Conservation (phyloP, 1,284 basidiomycete genomes). For the Heterobasidion occidentale region DNA sequence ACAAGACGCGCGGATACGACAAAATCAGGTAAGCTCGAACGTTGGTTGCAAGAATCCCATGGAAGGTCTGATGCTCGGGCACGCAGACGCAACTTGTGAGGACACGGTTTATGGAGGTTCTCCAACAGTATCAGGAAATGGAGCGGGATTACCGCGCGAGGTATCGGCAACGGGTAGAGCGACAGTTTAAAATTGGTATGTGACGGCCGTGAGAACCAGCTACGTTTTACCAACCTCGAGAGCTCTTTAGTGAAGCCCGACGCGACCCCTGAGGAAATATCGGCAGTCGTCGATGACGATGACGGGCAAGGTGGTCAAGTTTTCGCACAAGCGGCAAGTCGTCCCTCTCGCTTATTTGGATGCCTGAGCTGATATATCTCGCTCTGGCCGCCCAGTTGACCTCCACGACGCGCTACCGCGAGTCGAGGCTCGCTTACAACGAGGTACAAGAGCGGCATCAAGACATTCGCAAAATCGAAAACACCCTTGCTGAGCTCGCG, state of each 20-base stretch:
- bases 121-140: slow-evolving; percentile 75
- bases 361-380: neutral
- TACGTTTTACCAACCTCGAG: neutral
- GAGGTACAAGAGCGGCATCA: slow-evolving; percentile 91
- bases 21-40: slow-evolving; percentile 50
- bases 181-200: slow-evolving; percentile 82
- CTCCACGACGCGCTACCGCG: slow-evolving; percentile 76
- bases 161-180: slow-evolving; percentile 79
- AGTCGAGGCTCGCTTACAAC: slow-evolving; percentile 76
- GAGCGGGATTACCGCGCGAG: slow-evolving; percentile 81
- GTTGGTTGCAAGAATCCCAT: neutral
- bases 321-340: slow-evolving; percentile 79
- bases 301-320: slow-evolving; percentile 58
- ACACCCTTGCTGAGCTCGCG: slow-evolving; percentile 81
- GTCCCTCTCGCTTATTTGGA: neutral
- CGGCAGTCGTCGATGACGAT: slow-evolving; percentile 68
- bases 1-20: slow-evolving; percentile 56
- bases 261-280: slow-evolving; percentile 79
- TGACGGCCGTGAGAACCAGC: neutral
- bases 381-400: slow-evolving; percentile 33
- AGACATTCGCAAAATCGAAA: slow-evolving; percentile 84
- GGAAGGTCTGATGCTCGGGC: neutral
- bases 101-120: slow-evolving; percentile 56
- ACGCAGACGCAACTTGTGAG: slow-evolving; percentile 45
- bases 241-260: slow-evolving; percentile 74